phyloP scores from a whole-genome alignment of 2,329 filamentous ascomycete species.

The Diaporthe caulivora region DNA sequence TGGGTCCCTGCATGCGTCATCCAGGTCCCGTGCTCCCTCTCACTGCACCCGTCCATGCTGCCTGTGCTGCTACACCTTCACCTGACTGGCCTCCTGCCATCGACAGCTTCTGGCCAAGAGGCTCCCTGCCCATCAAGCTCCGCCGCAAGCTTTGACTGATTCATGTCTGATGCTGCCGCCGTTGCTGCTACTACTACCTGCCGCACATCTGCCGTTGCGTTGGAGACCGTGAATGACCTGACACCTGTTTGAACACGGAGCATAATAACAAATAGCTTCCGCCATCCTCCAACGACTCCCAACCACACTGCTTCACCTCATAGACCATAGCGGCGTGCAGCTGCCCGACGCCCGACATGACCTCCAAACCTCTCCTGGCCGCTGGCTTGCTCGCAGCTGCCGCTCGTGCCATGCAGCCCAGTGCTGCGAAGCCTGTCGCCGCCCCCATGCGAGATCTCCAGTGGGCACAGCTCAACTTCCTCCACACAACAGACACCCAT shows the following conservation, averaged over 20 bases:
- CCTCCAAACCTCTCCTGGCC: slow-evolving; percentile 49
- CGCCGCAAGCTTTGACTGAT: slow-evolving; percentile 11
- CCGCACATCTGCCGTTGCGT: neutral
- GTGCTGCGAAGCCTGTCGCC: slow-evolving; percentile 80
- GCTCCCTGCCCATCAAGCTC: slow-evolving; percentile 8
- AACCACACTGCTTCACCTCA: neutral
- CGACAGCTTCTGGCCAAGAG: neutral
- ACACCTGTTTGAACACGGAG: slow-evolving; percentile 11
- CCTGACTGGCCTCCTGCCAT: slow-evolving; percentile 12
- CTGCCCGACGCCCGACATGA: slow-evolving; percentile 45
- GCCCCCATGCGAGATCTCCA: slow-evolving; percentile 86
- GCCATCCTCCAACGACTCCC: neutral
- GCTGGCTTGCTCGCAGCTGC: slow-evolving; percentile 54
- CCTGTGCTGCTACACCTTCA: slow-evolving; percentile 17
- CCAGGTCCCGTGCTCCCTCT: neutral
- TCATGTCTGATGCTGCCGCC: neutral
- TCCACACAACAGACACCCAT: slow-evolving; percentile 97
- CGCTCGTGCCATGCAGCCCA: slow-evolving; percentile 76
- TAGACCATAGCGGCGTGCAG: neutral
- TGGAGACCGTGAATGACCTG: neutral
- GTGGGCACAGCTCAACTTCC: slow-evolving; percentile 96
- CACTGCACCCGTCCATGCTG: neutral
- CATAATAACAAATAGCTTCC: slow-evolving; percentile 3
- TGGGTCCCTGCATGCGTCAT: slow-evolving; percentile 16
- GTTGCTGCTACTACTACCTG: neutral